Percentiles rank a stretch among this genome's conserved stretches.
Evolutionary conservation across 345 rosid genomes (phyloP).

Genomic region (Arabis hirsuta): DNA sequence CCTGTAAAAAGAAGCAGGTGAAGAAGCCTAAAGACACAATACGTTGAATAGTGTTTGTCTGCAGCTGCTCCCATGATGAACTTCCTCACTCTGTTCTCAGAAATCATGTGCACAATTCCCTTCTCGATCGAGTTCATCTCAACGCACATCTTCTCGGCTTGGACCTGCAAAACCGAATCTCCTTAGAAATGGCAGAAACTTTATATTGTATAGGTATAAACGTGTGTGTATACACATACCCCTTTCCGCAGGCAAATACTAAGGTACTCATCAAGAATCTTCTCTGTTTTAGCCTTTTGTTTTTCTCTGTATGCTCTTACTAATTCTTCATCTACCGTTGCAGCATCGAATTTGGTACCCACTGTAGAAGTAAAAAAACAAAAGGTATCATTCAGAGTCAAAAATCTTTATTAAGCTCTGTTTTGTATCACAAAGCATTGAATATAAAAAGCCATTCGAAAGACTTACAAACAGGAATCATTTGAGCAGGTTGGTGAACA

Average conservation of each 20-base stretch:
- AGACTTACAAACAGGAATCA: slow-evolving; percentile 69
- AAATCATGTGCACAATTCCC: slow-evolving; percentile 64
- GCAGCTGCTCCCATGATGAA: slow-evolving; percentile 91
- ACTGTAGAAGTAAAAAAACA: slow-evolving; percentile 46
- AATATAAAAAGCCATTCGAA: background rate
- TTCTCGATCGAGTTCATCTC: slow-evolving; percentile 64
- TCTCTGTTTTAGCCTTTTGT: slow-evolving; percentile 59
- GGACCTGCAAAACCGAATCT: slow-evolving; percentile 51
- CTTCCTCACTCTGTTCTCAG: slow-evolving; percentile 53
- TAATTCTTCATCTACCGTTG: slow-evolving; percentile 53
- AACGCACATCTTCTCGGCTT: slow-evolving; percentile 58
- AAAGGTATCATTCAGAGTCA: background rate
- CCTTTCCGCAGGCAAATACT: slow-evolving; percentile 55
- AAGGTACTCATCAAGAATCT: slow-evolving; percentile 60
- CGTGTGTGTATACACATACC: slow-evolving; percentile 47
- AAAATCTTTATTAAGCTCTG: background rate
- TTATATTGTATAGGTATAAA: background rate
- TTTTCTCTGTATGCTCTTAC: slow-evolving; percentile 59
- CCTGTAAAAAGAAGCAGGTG: slow-evolving; percentile 1
- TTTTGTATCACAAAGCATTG: background rate
- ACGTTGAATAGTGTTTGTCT: slow-evolving; percentile 67
- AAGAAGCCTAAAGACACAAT: slow-evolving; percentile 26
- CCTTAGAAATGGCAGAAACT: slow-evolving; percentile 24
- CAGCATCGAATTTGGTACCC: slow-evolving; percentile 70
- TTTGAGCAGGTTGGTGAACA: slow-evolving; percentile 65